Evolutionary conservation across 768 basidiomycete genomes (phyloP).

Genomic region (Leccinum longicurvipes): DNA sequence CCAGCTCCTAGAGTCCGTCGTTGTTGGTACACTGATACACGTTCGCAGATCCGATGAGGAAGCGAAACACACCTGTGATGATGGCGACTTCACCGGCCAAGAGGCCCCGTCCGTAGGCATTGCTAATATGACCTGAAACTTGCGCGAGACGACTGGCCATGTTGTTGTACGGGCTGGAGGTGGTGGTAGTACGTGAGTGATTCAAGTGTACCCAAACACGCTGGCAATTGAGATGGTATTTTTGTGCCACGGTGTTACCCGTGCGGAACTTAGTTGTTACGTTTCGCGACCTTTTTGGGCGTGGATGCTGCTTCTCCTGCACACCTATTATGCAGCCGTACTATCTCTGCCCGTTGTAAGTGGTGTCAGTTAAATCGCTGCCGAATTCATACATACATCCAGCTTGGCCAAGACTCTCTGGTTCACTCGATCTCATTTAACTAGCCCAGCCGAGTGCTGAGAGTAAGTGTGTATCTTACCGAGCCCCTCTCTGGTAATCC

Average conservation of each 20-base stretch:
- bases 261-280: too few relatives aligned
- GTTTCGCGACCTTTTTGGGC: neutral
- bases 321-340: neutral
- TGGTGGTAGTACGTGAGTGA: too few relatives aligned
- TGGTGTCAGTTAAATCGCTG: neutral
- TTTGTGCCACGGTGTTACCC: neutral
- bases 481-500: neutral
- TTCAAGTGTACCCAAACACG: too few relatives aligned
- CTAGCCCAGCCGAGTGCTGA: neutral
- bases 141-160: conserved; percentile 61
- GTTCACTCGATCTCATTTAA: conserved; percentile 9
- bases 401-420: neutral
- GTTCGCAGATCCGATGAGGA: neutral
- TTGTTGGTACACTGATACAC: neutral
- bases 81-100: conserved; percentile 79
- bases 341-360: too few relatives aligned
- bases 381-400: neutral
- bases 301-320: neutral
- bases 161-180: neutral
- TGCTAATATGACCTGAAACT: conserved; percentile 67
- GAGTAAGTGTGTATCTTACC: neutral
- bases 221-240: too few relatives aligned
- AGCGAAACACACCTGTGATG: conserved; percentile 62
- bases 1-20: conserved; percentile 55
- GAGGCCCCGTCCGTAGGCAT: conserved; percentile 49